Evolutionary conservation across 805 yeast species (phyloP).

Genomic region (Wickerhamiella australiensis): DNA sequence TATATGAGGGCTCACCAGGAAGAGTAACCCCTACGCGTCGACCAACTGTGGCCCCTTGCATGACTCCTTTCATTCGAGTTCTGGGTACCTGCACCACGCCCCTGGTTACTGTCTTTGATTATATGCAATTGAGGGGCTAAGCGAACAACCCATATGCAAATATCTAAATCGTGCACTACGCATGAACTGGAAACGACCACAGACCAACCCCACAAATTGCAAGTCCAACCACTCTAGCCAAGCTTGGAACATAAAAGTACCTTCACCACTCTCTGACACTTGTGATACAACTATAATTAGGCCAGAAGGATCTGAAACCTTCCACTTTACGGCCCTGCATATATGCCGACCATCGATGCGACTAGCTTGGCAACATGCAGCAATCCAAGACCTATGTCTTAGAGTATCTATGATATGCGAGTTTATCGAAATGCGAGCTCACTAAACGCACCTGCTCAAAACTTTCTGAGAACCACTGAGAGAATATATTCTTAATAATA

Average conservation of each 20-base stretch:
- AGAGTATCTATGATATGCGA: not conserved
- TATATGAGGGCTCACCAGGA: too few species aligned
- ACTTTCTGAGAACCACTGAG: not conserved
- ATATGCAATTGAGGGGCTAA: conserved; percentile 1
- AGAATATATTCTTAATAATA: not conserved
- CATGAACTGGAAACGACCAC: not conserved
- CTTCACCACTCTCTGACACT: not conserved
- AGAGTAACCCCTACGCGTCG: not conserved
- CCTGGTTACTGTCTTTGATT: conserved; percentile 2
- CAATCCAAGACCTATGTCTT: conserved; percentile 2
- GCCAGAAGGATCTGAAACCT: not conserved
- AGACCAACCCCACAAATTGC: not conserved
- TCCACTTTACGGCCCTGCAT: conserved; percentile 2
- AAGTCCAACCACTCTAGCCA: not conserved
- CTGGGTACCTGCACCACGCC: not conserved
- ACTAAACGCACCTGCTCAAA: not conserved
- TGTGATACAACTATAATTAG: not conserved
- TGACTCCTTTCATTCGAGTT: not conserved
- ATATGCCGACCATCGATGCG: conserved; percentile 2
- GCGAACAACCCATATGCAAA: conserved; percentile 2
- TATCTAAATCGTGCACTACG: not conserved
- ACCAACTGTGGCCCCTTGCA: not conserved
- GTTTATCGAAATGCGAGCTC: not conserved
- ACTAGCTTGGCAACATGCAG: not conserved
- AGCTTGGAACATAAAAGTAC: not conserved